A percentile compares a stretch with the other conserved stretches of the same genome.
phyloP scores from a whole-genome alignment of 2,329 filamentous ascomycete species.

The Paraphaeosphaeria sporulosa region DNA sequence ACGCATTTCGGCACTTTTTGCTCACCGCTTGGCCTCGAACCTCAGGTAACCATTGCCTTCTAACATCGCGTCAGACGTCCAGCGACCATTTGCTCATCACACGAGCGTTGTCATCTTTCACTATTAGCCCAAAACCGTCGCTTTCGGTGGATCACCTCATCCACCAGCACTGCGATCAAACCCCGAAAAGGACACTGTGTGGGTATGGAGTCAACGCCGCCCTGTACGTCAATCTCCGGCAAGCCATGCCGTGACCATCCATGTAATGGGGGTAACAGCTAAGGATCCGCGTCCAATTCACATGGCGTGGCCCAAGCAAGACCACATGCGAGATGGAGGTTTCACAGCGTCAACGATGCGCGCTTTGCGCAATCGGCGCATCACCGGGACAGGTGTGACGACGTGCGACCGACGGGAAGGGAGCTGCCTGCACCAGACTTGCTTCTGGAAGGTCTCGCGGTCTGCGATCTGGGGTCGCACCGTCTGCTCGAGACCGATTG shows the following conservation, averaged over 20 bases:
- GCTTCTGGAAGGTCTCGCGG: constrained; percentile 6
- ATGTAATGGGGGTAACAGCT: background rate
- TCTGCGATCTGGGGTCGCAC: background rate
- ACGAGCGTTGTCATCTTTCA: background rate
- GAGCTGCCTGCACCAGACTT: background rate
- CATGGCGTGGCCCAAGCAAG: background rate
- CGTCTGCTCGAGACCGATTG: background rate
- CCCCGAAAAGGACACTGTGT: background rate
- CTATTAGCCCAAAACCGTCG: background rate
- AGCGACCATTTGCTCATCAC: background rate
- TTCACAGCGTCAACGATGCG: constrained; percentile 7
- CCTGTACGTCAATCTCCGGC: background rate
- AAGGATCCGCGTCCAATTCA: background rate
- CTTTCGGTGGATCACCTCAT: background rate
- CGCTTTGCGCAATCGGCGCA: constrained; percentile 6
- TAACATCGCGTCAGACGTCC: background rate
- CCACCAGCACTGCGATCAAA: background rate
- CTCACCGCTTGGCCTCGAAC: constrained; percentile 1
- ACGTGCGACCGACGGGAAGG: background rate
- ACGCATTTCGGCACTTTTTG: background rate
- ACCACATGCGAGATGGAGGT: constrained; percentile 11
- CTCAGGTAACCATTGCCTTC: constrained; percentile 6
- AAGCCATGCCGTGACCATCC: constrained; percentile 5
- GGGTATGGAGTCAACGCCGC: background rate
- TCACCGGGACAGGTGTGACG: background rate